Evolutionary conservation across 2,329 filamentous ascomycete species (phyloP).

Genomic region (Arthrobotrys pseudoclavata): DNA sequence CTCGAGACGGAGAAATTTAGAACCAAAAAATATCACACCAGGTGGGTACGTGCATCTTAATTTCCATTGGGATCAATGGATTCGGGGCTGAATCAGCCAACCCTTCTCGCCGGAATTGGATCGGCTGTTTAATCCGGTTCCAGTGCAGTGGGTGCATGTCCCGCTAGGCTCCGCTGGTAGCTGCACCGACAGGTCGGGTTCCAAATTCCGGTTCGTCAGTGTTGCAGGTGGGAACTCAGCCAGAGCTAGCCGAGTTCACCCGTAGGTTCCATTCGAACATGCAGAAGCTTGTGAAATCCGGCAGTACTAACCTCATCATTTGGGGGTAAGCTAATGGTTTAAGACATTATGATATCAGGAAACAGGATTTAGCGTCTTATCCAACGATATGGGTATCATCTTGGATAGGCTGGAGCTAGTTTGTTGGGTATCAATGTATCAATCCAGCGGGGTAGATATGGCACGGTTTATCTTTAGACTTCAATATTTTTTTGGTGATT

Average conservation of each 20-base stretch:
- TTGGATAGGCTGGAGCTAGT: not conserved
- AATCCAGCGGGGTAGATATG: not conserved
- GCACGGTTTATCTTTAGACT: not conserved
- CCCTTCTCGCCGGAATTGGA: not conserved
- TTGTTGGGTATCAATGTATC: not conserved
- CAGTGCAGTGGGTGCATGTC: conserved; percentile 1
- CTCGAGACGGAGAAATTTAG: not conserved
- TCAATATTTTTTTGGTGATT: not conserved
- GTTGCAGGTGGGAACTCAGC: not conserved
- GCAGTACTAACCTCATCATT: not conserved
- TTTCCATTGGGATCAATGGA: conserved; percentile 3
- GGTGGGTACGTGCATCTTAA: not conserved
- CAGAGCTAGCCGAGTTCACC: not conserved
- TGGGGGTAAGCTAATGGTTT: not conserved
- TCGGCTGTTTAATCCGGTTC: not conserved
- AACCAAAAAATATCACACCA: not conserved
- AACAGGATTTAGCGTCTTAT: not conserved
- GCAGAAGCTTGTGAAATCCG: not conserved
- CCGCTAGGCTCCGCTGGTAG: conserved; percentile 10
- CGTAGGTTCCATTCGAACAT: not conserved
- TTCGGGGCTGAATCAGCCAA: not conserved
- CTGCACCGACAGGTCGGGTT: conserved; percentile 7
- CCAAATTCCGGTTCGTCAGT: not conserved
- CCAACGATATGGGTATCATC: not conserved
- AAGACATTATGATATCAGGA: not conserved